Evolutionary conservation across 257 asterid species (phyloP), one percentile per base, ranked within the genome.

Genomic region (Schizonepeta tenuifolia): DNA sequence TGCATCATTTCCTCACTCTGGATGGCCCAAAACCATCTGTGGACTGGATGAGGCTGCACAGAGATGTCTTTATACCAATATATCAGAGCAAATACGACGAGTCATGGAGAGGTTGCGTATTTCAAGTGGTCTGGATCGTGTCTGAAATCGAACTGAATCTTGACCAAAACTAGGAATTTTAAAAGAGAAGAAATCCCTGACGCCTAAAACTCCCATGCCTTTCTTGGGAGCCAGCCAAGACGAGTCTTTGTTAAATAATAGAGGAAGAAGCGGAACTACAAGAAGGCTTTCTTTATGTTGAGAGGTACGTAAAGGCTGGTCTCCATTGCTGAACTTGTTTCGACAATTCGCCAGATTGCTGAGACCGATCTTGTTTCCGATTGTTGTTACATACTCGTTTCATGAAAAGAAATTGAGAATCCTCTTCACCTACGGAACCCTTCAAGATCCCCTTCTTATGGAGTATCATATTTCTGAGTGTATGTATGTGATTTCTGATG

Each of bases 21-120:
- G 83, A 56, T 90, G 97, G 98, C 98, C 96, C 11, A 74, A 76
- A 47, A 59, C 84, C 69, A 64, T 73, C 2, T 80, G 90, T 51
- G 96, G 96, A 63, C 86, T 92, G 76, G 81, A 92, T 21, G 94
- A 85, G 77, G 94, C 91, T n/a, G 96, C 98, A 56, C 97, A 95
- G 76, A 82, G 82, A 79, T 85, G 81, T 72, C 93, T 95, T 4
- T 95, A 87, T 82, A 61, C 80, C 65, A 76, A 79, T 55, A 88
- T 95, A 55, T 90, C 99, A 2, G 92, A 88, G 58, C 90, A 82
- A 75, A 84, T 95, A 33, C 87, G 83, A 79, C 80, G 61, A 17
- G 88, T 74, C 73, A 80, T 95, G 90, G 96, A 95, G 86, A 77
- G 46, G 65, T 65, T 95, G 55, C 87, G 92, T 24, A 75, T n/a